A percentile compares a stretch with the other conserved stretches of the same genome.
Evolutionary conservation across 1,284 basidiomycete species (phyloP).

Genomic region (Mycena citricolor): DNA sequence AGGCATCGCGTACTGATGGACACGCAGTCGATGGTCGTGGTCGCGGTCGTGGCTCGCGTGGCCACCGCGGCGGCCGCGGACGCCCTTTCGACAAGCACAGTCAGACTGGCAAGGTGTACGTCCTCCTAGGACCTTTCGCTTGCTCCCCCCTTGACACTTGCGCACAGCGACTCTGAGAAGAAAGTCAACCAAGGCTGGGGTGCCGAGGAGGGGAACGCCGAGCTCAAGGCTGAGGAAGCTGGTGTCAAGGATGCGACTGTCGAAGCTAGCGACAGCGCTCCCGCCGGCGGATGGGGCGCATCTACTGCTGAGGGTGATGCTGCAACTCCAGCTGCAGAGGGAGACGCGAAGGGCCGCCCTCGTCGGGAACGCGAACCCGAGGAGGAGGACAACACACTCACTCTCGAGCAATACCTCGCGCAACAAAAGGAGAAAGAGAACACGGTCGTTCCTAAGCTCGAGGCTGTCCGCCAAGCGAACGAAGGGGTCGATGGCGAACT

Average conservation of each 20-base stretch:
- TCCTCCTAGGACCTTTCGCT: constrained; percentile 24
- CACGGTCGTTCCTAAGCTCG: constrained; percentile 66
- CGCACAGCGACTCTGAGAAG: constrained; percentile 82
- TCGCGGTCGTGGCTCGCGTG: constrained; percentile 38
- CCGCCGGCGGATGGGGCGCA: constrained; percentile 40
- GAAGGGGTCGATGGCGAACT: constrained; percentile 58
- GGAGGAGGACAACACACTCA: constrained; percentile 92
- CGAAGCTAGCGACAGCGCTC: constrained; percentile 41
- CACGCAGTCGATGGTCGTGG: constrained; percentile 48
- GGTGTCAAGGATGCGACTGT: constrained; percentile 57
- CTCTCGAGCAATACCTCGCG: constrained; percentile 81
- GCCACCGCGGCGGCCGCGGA: constrained; percentile 56
- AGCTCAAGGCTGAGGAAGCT: constrained; percentile 75
- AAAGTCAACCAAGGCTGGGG: constrained; percentile 92
- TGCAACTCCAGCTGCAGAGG: constrained; percentile 39
- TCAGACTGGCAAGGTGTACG: constrained; percentile 76
- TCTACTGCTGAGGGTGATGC: constrained; percentile 35
- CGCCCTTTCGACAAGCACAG: constrained; percentile 82
- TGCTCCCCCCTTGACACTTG: constrained; percentile 16
- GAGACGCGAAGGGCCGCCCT: constrained; percentile 41
- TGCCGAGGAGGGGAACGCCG: constrained; percentile 78
- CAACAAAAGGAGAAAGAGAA: constrained; percentile 63
- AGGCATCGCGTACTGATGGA: constrained; percentile 16
- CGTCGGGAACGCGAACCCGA: constrained; percentile 64
- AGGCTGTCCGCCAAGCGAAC: constrained; percentile 64